Evolutionary conservation across 257 asterid species (phyloP), one percentile per base, ranked within the genome.

Genomic region (Solanum paucissectum): DNA sequence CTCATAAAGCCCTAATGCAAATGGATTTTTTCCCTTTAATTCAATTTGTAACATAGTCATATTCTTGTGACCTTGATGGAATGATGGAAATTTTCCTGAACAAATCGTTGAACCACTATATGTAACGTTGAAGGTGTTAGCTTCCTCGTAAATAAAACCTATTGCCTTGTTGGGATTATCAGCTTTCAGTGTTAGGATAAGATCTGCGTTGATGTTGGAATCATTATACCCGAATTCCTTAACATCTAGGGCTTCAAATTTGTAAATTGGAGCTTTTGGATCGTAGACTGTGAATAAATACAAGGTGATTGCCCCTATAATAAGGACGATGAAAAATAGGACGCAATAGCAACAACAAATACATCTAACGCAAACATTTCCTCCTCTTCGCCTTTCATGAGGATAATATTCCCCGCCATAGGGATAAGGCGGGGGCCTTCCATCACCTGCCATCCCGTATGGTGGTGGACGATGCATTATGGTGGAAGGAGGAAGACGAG

Each of bases 271-370:
- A 23, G 81, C 11, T 33, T 86, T 49, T 1, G 98, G 98, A 14
- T 90, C 44, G 86, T 86, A 91, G 0, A 68, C 12, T 3, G 13
- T 36, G 90, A 74, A 94, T 64, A 92, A 27, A 75, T 86, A 87
- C 46, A 83, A 25, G 20, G 83, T 6, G 36, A 85, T 5, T 36
- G 71, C 73, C 0, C 72, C 13, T 4, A 87, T 0, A 16, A 92
- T 6, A 86, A 93, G 0, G 46, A 93, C 10, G 64, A 95, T 13
- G 88, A 93, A 32, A 62, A 94, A 32, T 12, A 92, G 36, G 49
- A 87, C 29, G 92, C 93, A 92, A 52, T 86, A 93, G 75, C 92
- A 93, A 82, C 95, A 90, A 82, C 94, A 92, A 2, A 94, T 87
- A 92, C 91, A 92, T 36, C 92, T 88, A 18, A 88, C 32, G 25